Evolutionary conservation across 352 stramenopile species (phyloP).

Genomic region (Phytophthora litchii): DNA sequence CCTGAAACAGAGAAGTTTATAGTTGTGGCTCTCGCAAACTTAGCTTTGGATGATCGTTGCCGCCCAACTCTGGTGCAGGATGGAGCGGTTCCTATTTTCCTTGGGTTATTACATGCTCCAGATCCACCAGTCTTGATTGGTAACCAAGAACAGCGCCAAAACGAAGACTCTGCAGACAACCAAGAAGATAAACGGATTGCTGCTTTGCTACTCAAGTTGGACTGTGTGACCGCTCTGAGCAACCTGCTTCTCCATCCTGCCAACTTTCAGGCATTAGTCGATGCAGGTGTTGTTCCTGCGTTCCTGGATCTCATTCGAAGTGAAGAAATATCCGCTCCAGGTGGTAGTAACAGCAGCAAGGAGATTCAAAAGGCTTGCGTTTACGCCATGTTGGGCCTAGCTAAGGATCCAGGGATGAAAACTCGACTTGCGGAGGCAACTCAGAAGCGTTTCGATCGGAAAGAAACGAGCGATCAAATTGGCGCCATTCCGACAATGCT

Average conservation of each 20-base stretch:
- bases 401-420: constrained; percentile 76
- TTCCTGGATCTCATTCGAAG: constrained; percentile 64
- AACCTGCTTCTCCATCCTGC: constrained; percentile 84
- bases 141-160: constrained; percentile 2
- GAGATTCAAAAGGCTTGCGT: constrained; percentile 81
- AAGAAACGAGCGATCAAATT: constrained; percentile 22
- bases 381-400: constrained; percentile 79
- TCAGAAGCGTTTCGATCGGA: constrained; percentile 24
- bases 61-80: constrained; percentile 66
- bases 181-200: constrained; percentile 29
- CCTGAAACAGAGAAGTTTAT: constrained; percentile 72
- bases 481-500: constrained; percentile 77
- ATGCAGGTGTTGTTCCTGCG: constrained; percentile 79
- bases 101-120: constrained; percentile 50
- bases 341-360: constrained; percentile 41
- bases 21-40: constrained; percentile 71
- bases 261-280: constrained; percentile 77
- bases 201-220: constrained; percentile 65
- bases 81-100: constrained; percentile 59
- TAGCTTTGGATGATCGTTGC: constrained; percentile 77
- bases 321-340: constrained; percentile 18
- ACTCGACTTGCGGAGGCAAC: constrained; percentile 61
- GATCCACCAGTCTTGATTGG: neutral
- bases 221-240: constrained; percentile 82
- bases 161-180: constrained; percentile 12